Conservation (phyloP, 305 asterid genomes). For the Solanum hybrid region DNA sequence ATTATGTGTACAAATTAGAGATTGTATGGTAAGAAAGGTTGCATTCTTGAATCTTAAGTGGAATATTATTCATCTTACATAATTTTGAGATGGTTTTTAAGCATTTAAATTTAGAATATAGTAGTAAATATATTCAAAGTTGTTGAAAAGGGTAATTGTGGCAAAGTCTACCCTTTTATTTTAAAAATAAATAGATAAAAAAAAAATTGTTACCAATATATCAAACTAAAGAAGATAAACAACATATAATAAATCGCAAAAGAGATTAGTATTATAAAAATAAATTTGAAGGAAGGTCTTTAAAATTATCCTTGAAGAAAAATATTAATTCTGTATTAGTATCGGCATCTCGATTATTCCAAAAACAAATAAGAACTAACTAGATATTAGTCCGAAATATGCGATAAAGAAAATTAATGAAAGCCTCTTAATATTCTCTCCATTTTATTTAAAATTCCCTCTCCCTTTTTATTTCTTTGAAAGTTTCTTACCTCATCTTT, state of each 20-base stretch:
- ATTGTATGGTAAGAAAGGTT: background rate
- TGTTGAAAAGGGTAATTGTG: background rate
- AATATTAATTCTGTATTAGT: background rate
- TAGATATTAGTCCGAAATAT: conserved; percentile 25
- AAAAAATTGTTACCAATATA: background rate
- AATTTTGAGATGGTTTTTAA: background rate
- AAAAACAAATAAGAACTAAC: background rate
- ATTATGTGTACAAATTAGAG: background rate
- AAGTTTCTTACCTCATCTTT: conserved; percentile 15
- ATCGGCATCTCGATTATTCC: background rate
- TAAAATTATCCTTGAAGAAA: background rate
- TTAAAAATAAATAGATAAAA: background rate
- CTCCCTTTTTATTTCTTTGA: background rate
- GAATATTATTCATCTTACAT: background rate
- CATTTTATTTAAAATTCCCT: background rate
- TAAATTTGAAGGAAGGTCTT: background rate
- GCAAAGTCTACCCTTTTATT: background rate
- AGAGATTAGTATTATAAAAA: background rate
- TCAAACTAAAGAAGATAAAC: background rate
- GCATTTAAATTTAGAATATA: background rate
- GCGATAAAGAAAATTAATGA: conserved; percentile 22
- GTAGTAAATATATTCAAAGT: background rate
- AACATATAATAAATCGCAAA: background rate
- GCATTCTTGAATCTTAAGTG: background rate
- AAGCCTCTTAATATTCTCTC: conserved; percentile 5